Evolutionary conservation across 2,329 filamentous ascomycete species (phyloP), one percentile per base, ranked within the genome.

Genomic region (Fusarium piperis): DNA sequence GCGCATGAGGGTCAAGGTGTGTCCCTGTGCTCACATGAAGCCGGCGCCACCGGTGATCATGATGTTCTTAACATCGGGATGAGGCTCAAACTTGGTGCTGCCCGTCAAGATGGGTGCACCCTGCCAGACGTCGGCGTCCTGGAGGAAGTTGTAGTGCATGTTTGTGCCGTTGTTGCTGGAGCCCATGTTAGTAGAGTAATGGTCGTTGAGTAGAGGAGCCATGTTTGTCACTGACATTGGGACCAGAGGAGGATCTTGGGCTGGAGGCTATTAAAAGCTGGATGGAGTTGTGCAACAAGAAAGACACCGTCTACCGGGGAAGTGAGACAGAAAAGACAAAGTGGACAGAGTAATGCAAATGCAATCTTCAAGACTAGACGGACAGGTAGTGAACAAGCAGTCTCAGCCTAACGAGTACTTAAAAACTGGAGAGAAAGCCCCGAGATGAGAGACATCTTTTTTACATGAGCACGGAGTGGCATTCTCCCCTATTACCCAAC

Each of bases 11-110:
- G 6, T 5, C 11, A 16, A 35, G 28, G 28, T 20, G 16, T 68
- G 60, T 66, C 59, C 58, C 52, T 39, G 38, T 60, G 81, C 91
- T 81, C 85, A 94, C 92, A 95, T 95, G 85, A 96, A 96, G 74
- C 93, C 93, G 68, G 93, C 93, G 60, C 93, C 93, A 56, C 93
- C 93, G 18, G 93, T 95, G 70, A 96, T 88, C 87, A 95, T 91
- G 75, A 95, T 94, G 78, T 94, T 95, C 81, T 89, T 92, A 64
- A 93, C 90, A 80, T 92, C 90, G 23, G 86, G 83, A 8, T 91
- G 84, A 46, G 92, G 90, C 77, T 91, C 88, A 74, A 92, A 95
- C 71, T 88, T 90, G 67, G 92, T 94, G 72, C 86, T 90, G 39
- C 93, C 93, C 15, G 80, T 90, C 62, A 94, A 84, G 30, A 94